Base-by-base conservation (phyloP, 257 asterid species). In the Solanum dulcamara region DNA sequence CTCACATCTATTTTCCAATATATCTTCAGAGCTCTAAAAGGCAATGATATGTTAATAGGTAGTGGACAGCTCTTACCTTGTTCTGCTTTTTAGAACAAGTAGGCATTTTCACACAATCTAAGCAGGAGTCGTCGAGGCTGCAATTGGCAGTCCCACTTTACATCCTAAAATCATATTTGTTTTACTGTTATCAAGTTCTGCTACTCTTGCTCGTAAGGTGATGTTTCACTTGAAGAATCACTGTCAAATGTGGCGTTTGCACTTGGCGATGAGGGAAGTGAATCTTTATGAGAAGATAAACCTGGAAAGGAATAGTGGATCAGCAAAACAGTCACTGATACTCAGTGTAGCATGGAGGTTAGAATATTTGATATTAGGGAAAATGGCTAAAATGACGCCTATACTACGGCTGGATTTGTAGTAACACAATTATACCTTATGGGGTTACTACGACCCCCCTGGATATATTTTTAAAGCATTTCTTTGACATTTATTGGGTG, bases 151-250 rank as follows among this genome's bases (percentile, higher is more conserved):
- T 44, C 24, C 64, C 24, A 28, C 13, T 46, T 46, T 46, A 46
- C 28, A 77, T 77, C 42, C 83, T 77, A 77, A 46, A 42, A 28
- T 51, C 44, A 48, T 77, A 77, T 77, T 30, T 12, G 53, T 77
- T 70, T 77, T 17, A 33, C 64, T 48, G 66, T 48, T 48, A 48
- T 79, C 64, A 26, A 30, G 28, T 24, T 48, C 83, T 17, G 26
- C 62, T 77, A 77, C 26, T 77, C 83, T 81, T 96, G 97, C 89
- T 96, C 98, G 15, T 92, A 94, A 42, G 97, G 97, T 20, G 97
- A 91, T 71, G 99, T 92, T 87, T 94, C 98, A 66, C 98, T 91
- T 32, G 98, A 95, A 70, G 98, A 93, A 93, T 94, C 98, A 85
- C 97, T 96, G 59, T 93, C 99, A 72, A 79, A 94, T 64, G 93